Percentiles rank a stretch among this genome's conserved stretches.
Evolutionary conservation across 345 rosid species (phyloP).

Genomic region (Boechera divaricarpa): DNA sequence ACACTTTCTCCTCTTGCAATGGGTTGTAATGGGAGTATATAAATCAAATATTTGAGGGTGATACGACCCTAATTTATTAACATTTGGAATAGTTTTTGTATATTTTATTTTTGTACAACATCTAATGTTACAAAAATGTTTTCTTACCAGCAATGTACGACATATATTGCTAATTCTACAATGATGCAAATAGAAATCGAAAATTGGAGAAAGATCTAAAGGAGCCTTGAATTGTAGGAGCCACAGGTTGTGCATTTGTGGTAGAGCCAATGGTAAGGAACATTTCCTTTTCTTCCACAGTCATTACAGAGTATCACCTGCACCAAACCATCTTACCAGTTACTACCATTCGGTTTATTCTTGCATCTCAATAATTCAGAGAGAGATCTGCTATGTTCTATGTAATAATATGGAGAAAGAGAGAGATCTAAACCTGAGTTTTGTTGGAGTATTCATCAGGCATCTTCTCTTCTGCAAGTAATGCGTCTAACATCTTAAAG

Average conservation of each 20-base stretch:
- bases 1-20: conserved; percentile 29
- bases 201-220: conserved; percentile 44
- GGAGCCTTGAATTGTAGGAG: conserved; percentile 70
- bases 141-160: conserved; percentile 22
- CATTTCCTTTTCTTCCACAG: conserved; percentile 70
- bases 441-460: conserved; percentile 68
- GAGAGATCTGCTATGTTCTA: neutral
- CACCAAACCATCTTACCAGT: neutral
- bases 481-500: conserved; percentile 79
- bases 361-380: too few species aligned
- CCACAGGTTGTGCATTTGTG: conserved; percentile 70
- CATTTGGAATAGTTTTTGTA: conserved; percentile 23
- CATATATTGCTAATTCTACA: conserved; percentile 17
- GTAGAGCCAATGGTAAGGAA: conserved; percentile 73
- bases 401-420: neutral
- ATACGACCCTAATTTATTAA: conserved; percentile 33
- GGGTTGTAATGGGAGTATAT: conserved; percentile 26
- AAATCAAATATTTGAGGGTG: conserved; percentile 35
- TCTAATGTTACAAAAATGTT: conserved; percentile 36
- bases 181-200: neutral
- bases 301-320: conserved; percentile 75
- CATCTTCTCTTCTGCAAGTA: conserved; percentile 75
- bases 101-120: conserved; percentile 37
- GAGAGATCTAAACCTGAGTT: conserved; percentile 61
- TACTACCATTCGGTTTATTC: conserved; percentile 7